Percentiles rank a stretch among this genome's conserved stretches.
These are phyloP conservation scores for Neoascochyta sp. DNA, from an alignment of 2,329 filamentous ascomycete species.

Conservation along the genomic window DNA sequence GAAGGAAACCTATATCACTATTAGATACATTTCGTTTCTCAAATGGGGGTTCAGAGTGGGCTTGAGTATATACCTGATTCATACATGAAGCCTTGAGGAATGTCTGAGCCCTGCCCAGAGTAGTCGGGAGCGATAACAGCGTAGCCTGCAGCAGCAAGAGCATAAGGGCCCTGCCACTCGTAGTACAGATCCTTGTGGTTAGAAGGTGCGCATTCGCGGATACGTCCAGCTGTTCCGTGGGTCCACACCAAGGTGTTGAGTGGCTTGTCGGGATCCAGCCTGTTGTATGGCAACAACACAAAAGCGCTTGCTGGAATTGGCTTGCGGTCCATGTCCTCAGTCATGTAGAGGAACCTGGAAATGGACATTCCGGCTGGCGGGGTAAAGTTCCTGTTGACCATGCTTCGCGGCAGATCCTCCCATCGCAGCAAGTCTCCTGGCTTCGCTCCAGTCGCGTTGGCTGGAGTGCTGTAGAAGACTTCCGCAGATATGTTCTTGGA, in stretches of 20 bases:
- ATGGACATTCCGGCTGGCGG: constrained; percentile 16
- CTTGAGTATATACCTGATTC: too few relatives aligned
- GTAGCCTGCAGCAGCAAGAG: constrained; percentile 15
- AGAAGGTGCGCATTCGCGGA: constrained; percentile 14
- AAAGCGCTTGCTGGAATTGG: constrained; percentile 19
- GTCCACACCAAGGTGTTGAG: constrained; percentile 17
- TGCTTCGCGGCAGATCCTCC: constrained; percentile 10
- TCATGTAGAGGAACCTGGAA: constrained; percentile 20
- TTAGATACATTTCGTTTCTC: too few relatives aligned
- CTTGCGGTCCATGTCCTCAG: constrained; percentile 18
- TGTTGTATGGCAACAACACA: constrained; percentile 17
- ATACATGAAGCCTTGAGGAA: constrained; percentile 22
- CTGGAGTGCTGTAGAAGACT: constrained; percentile 14
- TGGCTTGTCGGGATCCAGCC: constrained; percentile 8
- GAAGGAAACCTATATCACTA: too few relatives aligned
- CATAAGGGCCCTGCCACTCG: constrained; percentile 17
- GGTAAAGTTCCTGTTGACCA: constrained; percentile 15
- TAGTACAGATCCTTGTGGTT: constrained; percentile 22
- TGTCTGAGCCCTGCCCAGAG: constrained; percentile 15
- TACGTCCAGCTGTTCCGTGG: constrained; percentile 17
- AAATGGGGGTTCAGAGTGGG: too few relatives aligned
- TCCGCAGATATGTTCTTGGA: constrained; percentile 10
- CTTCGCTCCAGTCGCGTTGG: constrained; percentile 10
- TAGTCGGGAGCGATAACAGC: constrained; percentile 22
- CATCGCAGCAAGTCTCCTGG: constrained; percentile 18